These are phyloP conservation scores for Phragmites australis DNA, from an alignment of 176 grass and related monocot species.

Conservation along the genomic window DNA sequence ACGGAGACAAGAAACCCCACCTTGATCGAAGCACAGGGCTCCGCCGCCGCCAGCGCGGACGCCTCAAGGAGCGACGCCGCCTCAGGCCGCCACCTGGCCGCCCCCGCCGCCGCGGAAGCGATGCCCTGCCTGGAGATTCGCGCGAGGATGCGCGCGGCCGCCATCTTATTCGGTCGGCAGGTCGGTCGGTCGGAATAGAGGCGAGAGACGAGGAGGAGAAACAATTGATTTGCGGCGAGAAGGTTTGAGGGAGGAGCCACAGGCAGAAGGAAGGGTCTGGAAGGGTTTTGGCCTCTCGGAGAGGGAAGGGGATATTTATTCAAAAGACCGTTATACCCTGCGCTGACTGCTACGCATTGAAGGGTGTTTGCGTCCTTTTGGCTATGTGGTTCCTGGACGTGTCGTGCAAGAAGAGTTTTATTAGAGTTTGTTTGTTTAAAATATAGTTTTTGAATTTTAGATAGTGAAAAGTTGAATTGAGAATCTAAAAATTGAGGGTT, in stretches of 20 bases:
- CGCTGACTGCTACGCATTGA: no score
- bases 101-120: background rate
- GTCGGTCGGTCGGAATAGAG: constrained; percentile 21
- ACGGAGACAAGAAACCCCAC: background rate
- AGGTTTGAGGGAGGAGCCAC: background rate
- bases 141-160: constrained; percentile 26
- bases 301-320: background rate
- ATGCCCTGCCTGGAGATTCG: constrained; percentile 13
- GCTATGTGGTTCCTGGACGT: background rate
- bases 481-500: no score
- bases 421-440: no score
- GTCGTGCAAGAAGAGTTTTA: constrained; percentile 9
- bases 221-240: constrained; percentile 10
- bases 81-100: background rate
- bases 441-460: no score
- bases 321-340: constrained; percentile 18
- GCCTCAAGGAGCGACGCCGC: constrained; percentile 9
- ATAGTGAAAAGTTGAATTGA: no score
- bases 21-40: constrained; percentile 19
- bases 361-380: no score
- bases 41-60: background rate
- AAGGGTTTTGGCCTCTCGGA: constrained; percentile 23
- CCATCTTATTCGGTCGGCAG: constrained; percentile 26
- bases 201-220: background rate
- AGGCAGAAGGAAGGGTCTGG: background rate